Percentiles rank a stretch among this genome's conserved stretches.
Conservation (phyloP, 2,329 filamentous ascomycete genomes). For the Cryphonectria nitschkei region DNA sequence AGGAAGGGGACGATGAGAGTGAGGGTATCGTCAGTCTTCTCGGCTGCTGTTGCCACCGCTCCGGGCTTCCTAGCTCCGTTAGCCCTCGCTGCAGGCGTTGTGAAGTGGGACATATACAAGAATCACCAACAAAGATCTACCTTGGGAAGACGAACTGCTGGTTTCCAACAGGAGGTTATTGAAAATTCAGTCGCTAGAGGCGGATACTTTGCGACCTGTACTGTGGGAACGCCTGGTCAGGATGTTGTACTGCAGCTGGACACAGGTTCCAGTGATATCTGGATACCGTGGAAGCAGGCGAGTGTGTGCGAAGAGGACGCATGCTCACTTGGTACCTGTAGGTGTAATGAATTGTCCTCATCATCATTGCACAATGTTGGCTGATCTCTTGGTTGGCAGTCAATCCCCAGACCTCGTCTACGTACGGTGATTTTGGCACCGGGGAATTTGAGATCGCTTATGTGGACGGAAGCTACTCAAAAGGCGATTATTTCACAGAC, state of each 20-base stretch:
- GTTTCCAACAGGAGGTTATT: slow-evolving; percentile 48
- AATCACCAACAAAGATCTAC: slow-evolving; percentile 36
- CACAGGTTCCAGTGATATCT: slow-evolving; percentile 68
- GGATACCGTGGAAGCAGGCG: slow-evolving; percentile 52
- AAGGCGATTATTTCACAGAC: slow-evolving; percentile 63
- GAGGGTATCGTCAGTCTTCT: not conserved
- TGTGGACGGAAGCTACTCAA: slow-evolving; percentile 60
- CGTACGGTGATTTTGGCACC: slow-evolving; percentile 48
- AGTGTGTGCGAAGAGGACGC: slow-evolving; percentile 44
- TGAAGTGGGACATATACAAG: slow-evolving; percentile 54
- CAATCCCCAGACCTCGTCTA: slow-evolving; percentile 48
- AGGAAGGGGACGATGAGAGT: slow-evolving; percentile 9
- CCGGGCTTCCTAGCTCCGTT: slow-evolving; percentile 33
- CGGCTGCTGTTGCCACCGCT: slow-evolving; percentile 31
- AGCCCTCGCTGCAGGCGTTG: slow-evolving; percentile 38
- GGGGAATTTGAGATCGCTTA: slow-evolving; percentile 62
- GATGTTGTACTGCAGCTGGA: slow-evolving; percentile 62
- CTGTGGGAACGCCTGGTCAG: slow-evolving; percentile 61
- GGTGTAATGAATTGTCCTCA: slow-evolving; percentile 33
- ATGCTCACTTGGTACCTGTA: slow-evolving; percentile 53
- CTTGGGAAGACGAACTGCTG: slow-evolving; percentile 43
- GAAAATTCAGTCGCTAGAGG: slow-evolving; percentile 49
- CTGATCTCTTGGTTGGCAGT: slow-evolving; percentile 42
- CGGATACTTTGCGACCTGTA: slow-evolving; percentile 60
- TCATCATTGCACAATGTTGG: not conserved